Conservation (phyloP, 176 grass and related monocot species). For the Panicum miliaceum region DNA sequence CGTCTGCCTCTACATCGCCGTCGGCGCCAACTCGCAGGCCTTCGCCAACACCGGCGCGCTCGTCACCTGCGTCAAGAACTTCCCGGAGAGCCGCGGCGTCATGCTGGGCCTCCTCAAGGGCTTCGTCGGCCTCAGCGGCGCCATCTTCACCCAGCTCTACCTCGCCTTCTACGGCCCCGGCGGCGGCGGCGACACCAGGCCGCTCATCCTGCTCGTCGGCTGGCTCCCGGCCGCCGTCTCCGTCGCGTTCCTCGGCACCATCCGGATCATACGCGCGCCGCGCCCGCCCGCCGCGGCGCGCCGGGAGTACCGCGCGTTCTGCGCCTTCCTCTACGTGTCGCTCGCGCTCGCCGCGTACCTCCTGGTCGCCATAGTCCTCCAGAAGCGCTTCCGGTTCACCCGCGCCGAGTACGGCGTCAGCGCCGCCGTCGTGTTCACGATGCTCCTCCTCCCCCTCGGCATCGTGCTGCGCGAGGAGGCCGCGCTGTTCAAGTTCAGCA, state of each 20-base stretch:
- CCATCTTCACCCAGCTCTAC: slow-evolving; percentile 82
- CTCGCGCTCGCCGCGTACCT: slow-evolving; percentile 40
- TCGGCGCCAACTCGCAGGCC: slow-evolving; percentile 87
- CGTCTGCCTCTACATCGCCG: slow-evolving; percentile 80
- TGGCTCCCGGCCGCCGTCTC: slow-evolving; percentile 59
- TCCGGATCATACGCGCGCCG: slow-evolving; percentile 42
- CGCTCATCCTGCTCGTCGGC: slow-evolving; percentile 56
- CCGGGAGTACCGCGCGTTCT: slow-evolving; percentile 34
- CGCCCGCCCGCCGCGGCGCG: not conserved
- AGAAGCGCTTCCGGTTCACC: slow-evolving; percentile 32
- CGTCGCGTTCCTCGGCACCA: slow-evolving; percentile 39
- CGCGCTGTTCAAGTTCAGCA: not conserved
- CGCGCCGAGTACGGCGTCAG: slow-evolving; percentile 31
- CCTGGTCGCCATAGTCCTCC: slow-evolving; percentile 32
- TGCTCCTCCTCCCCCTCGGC: slow-evolving; percentile 25
- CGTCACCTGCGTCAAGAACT: slow-evolving; percentile 82
- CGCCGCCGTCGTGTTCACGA: slow-evolving; percentile 22
- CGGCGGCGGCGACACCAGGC: slow-evolving; percentile 10
- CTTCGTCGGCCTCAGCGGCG: slow-evolving; percentile 82
- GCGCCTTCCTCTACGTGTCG: slow-evolving; percentile 36
- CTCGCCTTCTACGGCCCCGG: slow-evolving; percentile 59
- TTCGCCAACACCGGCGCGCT: slow-evolving; percentile 83
- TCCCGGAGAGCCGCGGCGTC: slow-evolving; percentile 65
- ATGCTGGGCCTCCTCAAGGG: slow-evolving; percentile 86
- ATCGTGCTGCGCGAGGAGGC: slow-evolving; percentile 44